Conservation (phyloP, 495 filamentous ascomycete genomes). For the Apodospora peruviana region DNA sequence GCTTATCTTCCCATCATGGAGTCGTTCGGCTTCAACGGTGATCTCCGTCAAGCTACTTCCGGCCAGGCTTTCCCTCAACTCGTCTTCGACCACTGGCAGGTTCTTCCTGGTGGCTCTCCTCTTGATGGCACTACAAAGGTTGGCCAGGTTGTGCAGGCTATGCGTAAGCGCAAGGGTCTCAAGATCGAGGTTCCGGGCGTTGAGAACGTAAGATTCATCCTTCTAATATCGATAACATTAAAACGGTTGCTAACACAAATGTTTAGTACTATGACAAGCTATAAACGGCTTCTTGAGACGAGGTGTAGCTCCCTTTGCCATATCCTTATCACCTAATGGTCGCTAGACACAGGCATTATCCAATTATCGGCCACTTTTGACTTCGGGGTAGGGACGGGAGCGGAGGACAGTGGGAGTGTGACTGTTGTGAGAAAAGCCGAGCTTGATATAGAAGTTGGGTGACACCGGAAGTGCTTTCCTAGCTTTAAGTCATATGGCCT, state of each 20-base stretch:
- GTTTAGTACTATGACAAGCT: slow-evolving; percentile 98
- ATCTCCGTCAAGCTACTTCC: slow-evolving; percentile 87
- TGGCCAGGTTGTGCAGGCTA: slow-evolving; percentile 76
- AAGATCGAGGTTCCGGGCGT: slow-evolving; percentile 87
- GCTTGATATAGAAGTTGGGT: slow-evolving; percentile 6
- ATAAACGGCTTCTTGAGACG: slow-evolving; percentile 49
- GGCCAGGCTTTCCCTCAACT: slow-evolving; percentile 98
- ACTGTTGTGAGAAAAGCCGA: slow-evolving; percentile 12
- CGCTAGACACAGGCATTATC: slow-evolving; percentile 2
- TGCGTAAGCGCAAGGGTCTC: slow-evolving; percentile 99
- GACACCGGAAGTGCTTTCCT: slow-evolving; percentile 13
- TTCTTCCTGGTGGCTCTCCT: slow-evolving; percentile 88
- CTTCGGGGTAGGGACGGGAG: slow-evolving; percentile 10
- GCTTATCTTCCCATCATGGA: slow-evolving; percentile 99
- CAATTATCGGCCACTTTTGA: too few relatives aligned
- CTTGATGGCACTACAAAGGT: slow-evolving; percentile 81
- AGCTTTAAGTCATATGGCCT: slow-evolving; percentile 17
- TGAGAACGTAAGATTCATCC: slow-evolving; percentile 96
- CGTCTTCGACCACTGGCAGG: slow-evolving; percentile 97
- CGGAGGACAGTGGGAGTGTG: slow-evolving; percentile 10
- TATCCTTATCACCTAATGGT: slow-evolving; percentile 24
- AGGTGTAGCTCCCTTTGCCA: slow-evolving; percentile 34
- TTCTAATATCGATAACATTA: too few relatives aligned
- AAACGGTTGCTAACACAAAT: slow-evolving; percentile 49
- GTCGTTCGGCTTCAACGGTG: slow-evolving; percentile 98